These are phyloP conservation scores for Penicillium malachiteum DNA, from an alignment of 495 filamentous ascomycete genomes.

Conservation along the genomic window DNA sequence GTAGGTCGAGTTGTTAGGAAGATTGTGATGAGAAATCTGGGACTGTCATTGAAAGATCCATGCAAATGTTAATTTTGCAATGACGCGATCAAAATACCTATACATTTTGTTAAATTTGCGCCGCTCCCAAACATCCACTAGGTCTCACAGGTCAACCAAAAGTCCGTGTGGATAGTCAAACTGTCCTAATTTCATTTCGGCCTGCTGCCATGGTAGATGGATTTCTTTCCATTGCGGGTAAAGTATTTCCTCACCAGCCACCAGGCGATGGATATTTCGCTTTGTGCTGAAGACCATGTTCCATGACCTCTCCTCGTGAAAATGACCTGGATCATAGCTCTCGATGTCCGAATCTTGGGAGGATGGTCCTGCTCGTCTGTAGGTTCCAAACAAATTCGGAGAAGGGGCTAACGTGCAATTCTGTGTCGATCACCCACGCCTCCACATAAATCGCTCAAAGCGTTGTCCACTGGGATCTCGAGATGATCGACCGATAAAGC, in stretches of 20 bases:
- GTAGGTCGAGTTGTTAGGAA: no score
- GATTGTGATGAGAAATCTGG: no score
- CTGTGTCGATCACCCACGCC: constrained; percentile 16
- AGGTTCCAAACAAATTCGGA: constrained; percentile 30
- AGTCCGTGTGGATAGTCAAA: constrained; percentile 15
- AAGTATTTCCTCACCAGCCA: constrained; percentile 21
- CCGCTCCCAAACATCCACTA: no score
- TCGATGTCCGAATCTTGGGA: constrained; percentile 28
- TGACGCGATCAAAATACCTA: no score
- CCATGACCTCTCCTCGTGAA: constrained; percentile 19
- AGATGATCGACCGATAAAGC: constrained; percentile 27
- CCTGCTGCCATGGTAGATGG: constrained; percentile 20
- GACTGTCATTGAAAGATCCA: no score
- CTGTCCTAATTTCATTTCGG: constrained; percentile 18
- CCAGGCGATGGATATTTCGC: constrained; percentile 27
- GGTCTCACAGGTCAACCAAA: neutral
- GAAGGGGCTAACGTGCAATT: constrained; percentile 31
- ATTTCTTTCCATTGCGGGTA: constrained; percentile 23
- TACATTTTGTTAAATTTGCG: no score
- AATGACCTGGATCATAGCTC: constrained; percentile 9
- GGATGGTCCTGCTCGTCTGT: constrained; percentile 16
- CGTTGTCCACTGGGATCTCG: constrained; percentile 25
- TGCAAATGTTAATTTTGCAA: no score
- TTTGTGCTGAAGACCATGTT: constrained; percentile 31
- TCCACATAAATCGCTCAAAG: constrained; percentile 29